Evolutionary conservation across 495 filamentous ascomycete genomes (phyloP), one percentile per base, ranked within the genome.

Genomic region (Choiromyces venosus): DNA sequence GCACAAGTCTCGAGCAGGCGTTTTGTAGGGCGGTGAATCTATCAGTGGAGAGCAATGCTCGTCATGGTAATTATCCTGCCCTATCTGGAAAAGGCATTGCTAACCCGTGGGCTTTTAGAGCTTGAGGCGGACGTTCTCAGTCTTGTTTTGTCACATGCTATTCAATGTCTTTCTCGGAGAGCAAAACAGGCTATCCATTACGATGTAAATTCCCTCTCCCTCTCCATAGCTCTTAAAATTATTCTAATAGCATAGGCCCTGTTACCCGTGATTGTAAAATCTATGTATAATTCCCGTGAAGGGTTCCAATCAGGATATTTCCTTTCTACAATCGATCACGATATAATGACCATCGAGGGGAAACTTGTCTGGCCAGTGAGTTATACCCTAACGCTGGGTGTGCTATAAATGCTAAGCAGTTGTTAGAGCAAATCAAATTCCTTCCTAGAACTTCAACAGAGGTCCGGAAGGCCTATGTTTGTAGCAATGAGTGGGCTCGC

Each of bases 251-350:
- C 8, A 65, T 42, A 79, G 77, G 78, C 85, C 1, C 84, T 97
- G 19, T 83, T 97, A 2, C 91, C 93, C 1, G 84, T 90, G 2
- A 84, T 92, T 67, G 82, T 91, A n/a, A 86, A 87, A 9, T 87
- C 91, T 0, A 86, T 91, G 52, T 90, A 91, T 65, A 86, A 86
- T 71, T 89, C 89, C 0, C 83, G 81, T 0, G 92, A 97, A 74
- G 93, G 95, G 2, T 88, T 97, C 37, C 88, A 94, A 71, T 88
- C 90, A 42, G 94, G 91, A 2, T 91, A 94, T 65, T 95, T 97
- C 73, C 83, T 99, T 25, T 88, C 87, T 4, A 86, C 88, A 0
- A 89, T 97, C 70, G 90, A 94, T 77, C 83, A 87, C 37, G 94
- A 97, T 81, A 85, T 97, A 68, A 84, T 87, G 37, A 86, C 90